Percentiles rank a stretch among this genome's conserved stretches.
Evolutionary conservation across 805 yeast species (phyloP).

Genomic region (Metschnikowia orientalis): DNA sequence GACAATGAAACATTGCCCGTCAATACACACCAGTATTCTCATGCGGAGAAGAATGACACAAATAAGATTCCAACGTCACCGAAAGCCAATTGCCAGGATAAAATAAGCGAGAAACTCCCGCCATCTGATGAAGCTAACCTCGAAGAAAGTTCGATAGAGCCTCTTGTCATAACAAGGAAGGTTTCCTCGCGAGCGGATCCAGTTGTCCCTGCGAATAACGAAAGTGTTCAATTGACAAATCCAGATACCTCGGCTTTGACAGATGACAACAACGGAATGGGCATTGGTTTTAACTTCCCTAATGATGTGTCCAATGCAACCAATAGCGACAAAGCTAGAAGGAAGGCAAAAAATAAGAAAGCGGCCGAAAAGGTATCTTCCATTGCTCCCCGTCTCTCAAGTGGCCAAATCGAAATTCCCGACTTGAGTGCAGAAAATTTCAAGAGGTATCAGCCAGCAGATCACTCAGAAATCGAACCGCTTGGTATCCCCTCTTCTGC

Average conservation of each 20-base stretch:
- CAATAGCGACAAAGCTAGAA: slow-evolving; percentile 19
- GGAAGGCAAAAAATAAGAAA: slow-evolving; percentile 8
- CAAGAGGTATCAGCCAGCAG: slow-evolving; percentile 1
- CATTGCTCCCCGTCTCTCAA: slow-evolving; percentile 12
- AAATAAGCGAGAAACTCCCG: no score
- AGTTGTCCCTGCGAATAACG: no score
- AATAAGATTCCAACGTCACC: neutral
- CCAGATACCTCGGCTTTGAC: neutral
- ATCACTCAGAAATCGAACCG: slow-evolving; percentile 23
- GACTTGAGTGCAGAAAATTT: slow-evolving; percentile 24
- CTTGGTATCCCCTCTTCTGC: slow-evolving; percentile 33
- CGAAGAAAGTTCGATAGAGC: slow-evolving; percentile 1
- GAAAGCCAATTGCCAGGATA: neutral
- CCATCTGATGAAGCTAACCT: neutral
- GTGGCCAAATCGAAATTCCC: slow-evolving; percentile 42
- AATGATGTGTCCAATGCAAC: slow-evolving; percentile 32
- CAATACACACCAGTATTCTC: no score
- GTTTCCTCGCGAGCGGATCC: neutral
- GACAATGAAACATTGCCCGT: no score
- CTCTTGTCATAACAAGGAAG: slow-evolving; percentile 3
- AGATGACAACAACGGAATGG: slow-evolving; percentile 33
- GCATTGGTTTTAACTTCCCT: slow-evolving; percentile 37
- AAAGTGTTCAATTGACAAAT: no score
- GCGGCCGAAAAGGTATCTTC: slow-evolving; percentile 11
- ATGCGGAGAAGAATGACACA: neutral